Base-by-base conservation (phyloP, 108 stramenopile species). In the Chaetoceros tenuissimus region DNA sequence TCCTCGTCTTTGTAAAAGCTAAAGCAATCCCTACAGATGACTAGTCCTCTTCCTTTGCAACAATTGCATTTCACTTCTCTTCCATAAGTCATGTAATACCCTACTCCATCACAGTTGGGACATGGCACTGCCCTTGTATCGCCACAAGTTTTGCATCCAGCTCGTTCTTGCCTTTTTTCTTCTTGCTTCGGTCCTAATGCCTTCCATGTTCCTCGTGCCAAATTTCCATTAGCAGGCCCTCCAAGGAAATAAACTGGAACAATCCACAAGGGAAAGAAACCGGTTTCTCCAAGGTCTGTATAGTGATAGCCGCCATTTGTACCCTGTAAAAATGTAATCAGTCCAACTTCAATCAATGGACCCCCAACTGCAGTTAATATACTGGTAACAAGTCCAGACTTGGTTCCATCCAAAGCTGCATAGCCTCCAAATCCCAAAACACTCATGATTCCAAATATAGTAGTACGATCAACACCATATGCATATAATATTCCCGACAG, bases 201-300 rank as follows among this genome's bases (percentile, higher is more conserved):
- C 49, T 82, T 70, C 90, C 86, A 85, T 72, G 88, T 63, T 3
- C 77, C 65, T 45, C 91, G 61, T 26, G 91, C 91, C 26, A 92
- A 54, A 64, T 93, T 89, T 5, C 92, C 92, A 55, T 77, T 73
- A 24, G 92, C 92, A 7, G 92, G 92, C 24, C 92, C 92, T 24
- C 92, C 92, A 43, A 89, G 58, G 49, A 89, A 89, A 48, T 89
- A 93, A 7, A 93, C 83, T 0, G 91, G 87, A 13, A 80, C 31
- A 31, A 89, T 89, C 91, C 91, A 92, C 24, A 85, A 64, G 0
- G 91, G 91, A 53, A 92, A 88, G 59, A 78, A 82, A 19, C 91
- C 91, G 24, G 82, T 84, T 65, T 88, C 86, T 8, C 87, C 87
- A 0, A 57, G 0, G 64, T 89, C 84, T 28, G 63, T 82, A 66